Base-by-base conservation (phyloP, 768 basidiomycete genomes). In the Termitomyces sp. region DNA sequence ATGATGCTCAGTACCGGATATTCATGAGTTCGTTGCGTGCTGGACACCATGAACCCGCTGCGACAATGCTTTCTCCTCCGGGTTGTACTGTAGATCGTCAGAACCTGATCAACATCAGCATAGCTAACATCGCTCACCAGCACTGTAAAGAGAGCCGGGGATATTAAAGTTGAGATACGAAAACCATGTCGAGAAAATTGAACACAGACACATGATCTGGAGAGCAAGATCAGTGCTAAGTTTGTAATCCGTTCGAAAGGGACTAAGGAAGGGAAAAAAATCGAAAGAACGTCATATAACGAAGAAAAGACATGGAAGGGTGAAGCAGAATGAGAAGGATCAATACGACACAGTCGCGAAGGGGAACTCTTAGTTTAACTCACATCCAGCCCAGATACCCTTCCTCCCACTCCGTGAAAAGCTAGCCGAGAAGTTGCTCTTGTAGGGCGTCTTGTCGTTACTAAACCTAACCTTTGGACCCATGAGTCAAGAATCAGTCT, bases 401-500 rank as follows among this genome's bases (percentile, higher is more conserved):
- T 98, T 98, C 46, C 91, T 77, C 3, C 96, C 96, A 34, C 90
- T 90, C 51, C 97, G 80, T 4, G 94, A 95, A 66, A 96, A 92
- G 57, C 87, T 89, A 0, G 92, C 91, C 0, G 89, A 89, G 37
- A 98, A 81, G 10, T 81, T 80, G 6, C 73, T 83, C 75, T 98
- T 98, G 78, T 99, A 99, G 0, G 96, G 96, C 5, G 96, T 99
- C 76, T 95, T 96, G 71, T 95, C 91, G 60, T 92, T 92, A 69
- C 91, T 93, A 74, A 96, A 97, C 14, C 95, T 85, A 29, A 96
- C 72, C 91, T 94, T 49, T 36, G 34, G n/a, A n/a, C 29, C 29
- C 38, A 11, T 10, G 9, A 17, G 15, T 42, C 17, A 8, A 11
- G 6, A 40, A 1, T 31, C 20, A 11, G n/a, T 38, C 20, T 59